Base-by-base conservation (phyloP, 106 monocot genomes). In the Dioscorea alata region DNA sequence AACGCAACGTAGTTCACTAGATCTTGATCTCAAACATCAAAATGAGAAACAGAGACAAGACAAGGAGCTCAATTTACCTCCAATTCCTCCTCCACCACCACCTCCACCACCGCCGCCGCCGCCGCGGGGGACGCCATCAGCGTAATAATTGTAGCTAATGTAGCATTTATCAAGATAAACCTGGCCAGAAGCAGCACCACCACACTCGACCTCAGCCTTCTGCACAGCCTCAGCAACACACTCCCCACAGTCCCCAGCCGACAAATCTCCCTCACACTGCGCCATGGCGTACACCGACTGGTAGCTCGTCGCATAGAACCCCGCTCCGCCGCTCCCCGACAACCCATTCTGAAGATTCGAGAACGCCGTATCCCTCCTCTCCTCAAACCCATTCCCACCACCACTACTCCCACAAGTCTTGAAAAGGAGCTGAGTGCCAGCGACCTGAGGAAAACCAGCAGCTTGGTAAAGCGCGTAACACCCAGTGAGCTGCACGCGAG, bases 101-200 rank as follows among this genome's bases (percentile, higher is more conserved):
- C 42, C 75, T 0, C 80, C 75, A 0, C 69, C 74, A 3, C 76
- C 66, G 14, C 74, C 68, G 20, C 73, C 69, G 13, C 78, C 86
- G 2, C 73, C 88, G n/a, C 42, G 74, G 49, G 87, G 80, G 12
- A 80, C 82, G 15, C 89, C 92, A 31, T 83, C 74, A 15, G 74
- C 63, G 62, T 84, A 84, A 67, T 87, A 87, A 64, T 65, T 85
- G 70, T 90, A 99, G 58, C 81, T 93, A 63, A 99, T 73, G 68
- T 90, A 99, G 66, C 99, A 99, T 81, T 88, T 99, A 60, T 93
- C 87, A 19, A 99, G 87, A 69, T 90, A 99, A 52, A 99, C 85
- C 65, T 93, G 93, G 3, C 87, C 99, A 10, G 85, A 80, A 73
- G 65, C 63, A n/a, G 93, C 83, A 17, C 88, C 87, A 15, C 93